These are phyloP conservation scores for Nannochloris sp. DNA, from an alignment of 139 green algal genomes.

Conservation along the genomic window DNA sequence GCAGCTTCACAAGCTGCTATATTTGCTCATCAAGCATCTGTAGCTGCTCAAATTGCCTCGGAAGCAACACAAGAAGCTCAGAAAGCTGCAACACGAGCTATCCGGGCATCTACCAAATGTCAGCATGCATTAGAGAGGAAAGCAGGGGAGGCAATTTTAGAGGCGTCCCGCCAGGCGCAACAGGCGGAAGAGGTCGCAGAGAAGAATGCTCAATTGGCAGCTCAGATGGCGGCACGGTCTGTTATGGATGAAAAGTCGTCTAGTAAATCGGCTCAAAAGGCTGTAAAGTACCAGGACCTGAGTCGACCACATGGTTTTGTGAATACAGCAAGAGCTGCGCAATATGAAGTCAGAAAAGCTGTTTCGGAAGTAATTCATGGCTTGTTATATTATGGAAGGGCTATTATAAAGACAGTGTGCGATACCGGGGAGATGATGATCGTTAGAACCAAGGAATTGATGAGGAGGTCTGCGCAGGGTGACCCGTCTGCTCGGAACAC, in stretches of 20 bases:
- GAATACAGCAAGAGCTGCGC: not conserved
- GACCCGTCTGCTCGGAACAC: not conserved
- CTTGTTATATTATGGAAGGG: not conserved
- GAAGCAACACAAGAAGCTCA: constrained; percentile 11
- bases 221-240: not conserved
- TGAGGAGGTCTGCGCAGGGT: not conserved
- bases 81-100: constrained; percentile 1
- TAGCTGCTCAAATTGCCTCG: constrained; percentile 1
- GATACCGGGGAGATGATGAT: not conserved
- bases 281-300: not conserved
- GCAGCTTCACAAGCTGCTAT: not conserved
- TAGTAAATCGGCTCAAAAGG: not conserved
- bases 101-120: not conserved
- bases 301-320: constrained; percentile 12
- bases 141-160: constrained; percentile 1
- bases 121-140: constrained; percentile 3
- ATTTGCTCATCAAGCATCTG: constrained; percentile 1
- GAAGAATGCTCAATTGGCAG: not conserved
- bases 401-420: not conserved
- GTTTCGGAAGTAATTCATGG: not conserved
- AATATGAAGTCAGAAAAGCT: not conserved
- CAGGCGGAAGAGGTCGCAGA: not conserved
- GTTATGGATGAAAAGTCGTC: constrained; percentile 1
- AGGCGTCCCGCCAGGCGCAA: not conserved
- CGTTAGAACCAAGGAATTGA: not conserved